These are phyloP conservation scores for Pseudogymnoascus destructans DNA, from an alignment of 2,329 filamentous ascomycete genomes.

Conservation along the genomic window DNA sequence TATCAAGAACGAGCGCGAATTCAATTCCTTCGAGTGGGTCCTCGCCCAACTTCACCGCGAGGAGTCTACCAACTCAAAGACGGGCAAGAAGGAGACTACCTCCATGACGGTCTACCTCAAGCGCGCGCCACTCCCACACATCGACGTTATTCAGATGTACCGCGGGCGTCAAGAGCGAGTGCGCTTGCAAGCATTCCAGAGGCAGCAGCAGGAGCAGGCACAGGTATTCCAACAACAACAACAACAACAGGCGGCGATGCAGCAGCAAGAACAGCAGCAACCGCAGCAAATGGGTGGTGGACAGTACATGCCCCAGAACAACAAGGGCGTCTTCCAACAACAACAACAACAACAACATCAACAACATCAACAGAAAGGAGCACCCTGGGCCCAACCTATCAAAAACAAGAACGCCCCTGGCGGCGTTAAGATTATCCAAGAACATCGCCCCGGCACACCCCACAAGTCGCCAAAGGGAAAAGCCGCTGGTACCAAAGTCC, in stretches of 20 bases:
- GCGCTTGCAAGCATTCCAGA: constrained; percentile 11
- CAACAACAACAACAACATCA: constrained; percentile 8
- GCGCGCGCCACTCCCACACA: constrained; percentile 15
- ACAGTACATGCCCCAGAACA: constrained; percentile 6
- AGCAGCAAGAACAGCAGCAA: constrained; percentile 11
- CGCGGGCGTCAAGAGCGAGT: constrained; percentile 16
- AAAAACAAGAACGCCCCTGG: not conserved
- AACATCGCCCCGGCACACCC: not conserved
- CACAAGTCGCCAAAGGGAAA: not conserved
- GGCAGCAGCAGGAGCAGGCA: constrained; percentile 10
- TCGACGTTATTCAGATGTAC: constrained; percentile 16
- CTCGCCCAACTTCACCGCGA: constrained; percentile 21
- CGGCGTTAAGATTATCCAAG: not conserved
- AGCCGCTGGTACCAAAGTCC: not conserved
- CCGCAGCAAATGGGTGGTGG: not conserved
- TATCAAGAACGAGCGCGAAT: constrained; percentile 16
- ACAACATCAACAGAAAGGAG: constrained; percentile 10
- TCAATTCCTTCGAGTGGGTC: constrained; percentile 20
- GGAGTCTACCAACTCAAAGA: constrained; percentile 12
- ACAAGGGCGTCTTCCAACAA: constrained; percentile 10
- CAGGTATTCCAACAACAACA: not conserved
- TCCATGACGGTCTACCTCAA: constrained; percentile 22
- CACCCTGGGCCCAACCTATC: not conserved
- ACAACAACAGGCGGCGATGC: not conserved
- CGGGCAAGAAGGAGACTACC: constrained; percentile 18